Evolutionary conservation across 352 stramenopile species (phyloP), one percentile per base, ranked within the genome.

Genomic region (Phytopythium aichiense): DNA sequence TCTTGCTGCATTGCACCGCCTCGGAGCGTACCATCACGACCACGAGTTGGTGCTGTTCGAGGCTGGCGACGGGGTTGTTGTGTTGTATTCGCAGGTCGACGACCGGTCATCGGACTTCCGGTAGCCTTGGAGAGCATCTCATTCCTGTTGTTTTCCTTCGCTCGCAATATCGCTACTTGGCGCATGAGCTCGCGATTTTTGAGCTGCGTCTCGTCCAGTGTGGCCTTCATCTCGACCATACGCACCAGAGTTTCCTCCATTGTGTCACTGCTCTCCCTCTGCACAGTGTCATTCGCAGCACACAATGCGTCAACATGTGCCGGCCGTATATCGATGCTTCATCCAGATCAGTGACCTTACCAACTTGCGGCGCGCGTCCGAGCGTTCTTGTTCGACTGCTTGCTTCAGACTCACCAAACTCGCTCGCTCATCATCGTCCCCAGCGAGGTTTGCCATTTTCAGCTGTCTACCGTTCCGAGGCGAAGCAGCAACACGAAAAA

Each of bases 161-260:
- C 67, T 51, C 81, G 67, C 0, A 80, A 71, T 38, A 94, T 82
- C 4, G 84, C 84, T 15, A 94, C 71, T 56, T 94, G 82, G 0
- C 82, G 79, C 38, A 91, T 63, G 4, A 94, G 63, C 33, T 94
- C 82, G 28, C 81, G 79, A 58, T 94, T 94, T 52, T 91, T 89
- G 8, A 88, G 68, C 42, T 94, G 79, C 3, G 68, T 71, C 45
- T 90, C 79, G 40, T 91, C 74, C 13, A 91, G 49, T 50, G 88
- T 70, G 2, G 64, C 65, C 59, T 88, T 88, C 66, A 86, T 79
- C 30, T 77, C 68, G 53, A 87, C 56, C 58, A 92, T 71, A 63
- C 87, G 76, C 7, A 67, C 63, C 1, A 89, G 66, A 22, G 78
- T 84, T 48, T 90, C 80, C 33, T 87, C 66, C 1, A 87, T 67